Evolutionary conservation across 495 filamentous ascomycete genomes (phyloP).

Genomic region (Podospora comata): DNA sequence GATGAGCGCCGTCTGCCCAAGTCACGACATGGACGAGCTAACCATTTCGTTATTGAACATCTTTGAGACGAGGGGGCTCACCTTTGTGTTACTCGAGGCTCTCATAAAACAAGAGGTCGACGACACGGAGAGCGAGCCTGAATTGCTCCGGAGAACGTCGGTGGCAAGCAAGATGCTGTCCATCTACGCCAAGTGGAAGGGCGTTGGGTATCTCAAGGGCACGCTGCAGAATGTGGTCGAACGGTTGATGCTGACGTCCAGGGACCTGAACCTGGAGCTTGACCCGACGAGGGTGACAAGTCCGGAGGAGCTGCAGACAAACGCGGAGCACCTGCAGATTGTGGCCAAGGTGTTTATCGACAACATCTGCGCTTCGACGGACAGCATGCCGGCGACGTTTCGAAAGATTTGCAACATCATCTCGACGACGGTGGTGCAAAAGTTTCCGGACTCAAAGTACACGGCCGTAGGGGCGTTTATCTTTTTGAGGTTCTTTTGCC

Average conservation of each 20-base stretch:
- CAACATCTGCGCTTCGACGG: constrained; percentile 58
- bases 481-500: constrained; percentile 67
- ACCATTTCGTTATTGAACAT: constrained; percentile 62
- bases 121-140: constrained; percentile 64
- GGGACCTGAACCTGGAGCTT: constrained; percentile 62
- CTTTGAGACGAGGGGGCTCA: constrained; percentile 60
- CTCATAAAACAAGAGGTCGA: constrained; percentile 64
- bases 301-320: constrained; percentile 57
- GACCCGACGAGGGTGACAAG: constrained; percentile 57
- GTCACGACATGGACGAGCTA: constrained; percentile 62
- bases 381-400: constrained; percentile 59
- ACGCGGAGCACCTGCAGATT: constrained; percentile 56
- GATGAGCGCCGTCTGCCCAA: constrained; percentile 61
- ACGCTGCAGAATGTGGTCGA: constrained; percentile 62
- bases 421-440: constrained; percentile 52
- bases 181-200: constrained; percentile 67
- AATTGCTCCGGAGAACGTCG: constrained; percentile 60
- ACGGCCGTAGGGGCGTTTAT: constrained; percentile 68
- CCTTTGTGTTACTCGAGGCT: constrained; percentile 58
- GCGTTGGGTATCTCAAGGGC: constrained; percentile 56
- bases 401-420: constrained; percentile 64
- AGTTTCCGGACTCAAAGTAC: constrained; percentile 66
- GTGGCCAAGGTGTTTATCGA: constrained; percentile 65
- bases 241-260: constrained; percentile 55
- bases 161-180: constrained; percentile 68